Conservation (phyloP, 106 monocot species). For the Ottelia alismoides region DNA sequence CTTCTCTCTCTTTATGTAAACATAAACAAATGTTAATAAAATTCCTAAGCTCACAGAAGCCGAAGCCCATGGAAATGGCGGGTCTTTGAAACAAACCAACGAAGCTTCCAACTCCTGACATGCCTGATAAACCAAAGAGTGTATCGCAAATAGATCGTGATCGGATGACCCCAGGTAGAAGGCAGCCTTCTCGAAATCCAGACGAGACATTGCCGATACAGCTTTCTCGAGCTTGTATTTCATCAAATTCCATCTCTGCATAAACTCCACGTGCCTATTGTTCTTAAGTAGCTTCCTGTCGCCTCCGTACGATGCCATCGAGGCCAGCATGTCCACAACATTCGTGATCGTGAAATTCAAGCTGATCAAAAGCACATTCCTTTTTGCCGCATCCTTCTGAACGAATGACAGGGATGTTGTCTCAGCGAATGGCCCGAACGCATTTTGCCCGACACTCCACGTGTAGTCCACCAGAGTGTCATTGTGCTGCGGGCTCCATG, state of each 20-base stretch:
- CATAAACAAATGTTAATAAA: conserved; percentile 63
- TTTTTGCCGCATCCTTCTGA: conserved; percentile 76
- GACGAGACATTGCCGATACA: conserved; percentile 62
- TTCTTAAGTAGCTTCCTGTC: conserved; percentile 56
- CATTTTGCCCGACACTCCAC: conserved; percentile 92
- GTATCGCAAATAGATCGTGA: conserved; percentile 81
- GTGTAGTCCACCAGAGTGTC: conserved; percentile 71
- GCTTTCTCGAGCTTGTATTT: conserved; percentile 77
- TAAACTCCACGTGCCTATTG: conserved; percentile 49
- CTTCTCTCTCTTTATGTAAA: conserved; percentile 66
- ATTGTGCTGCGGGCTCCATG: conserved; percentile 80
- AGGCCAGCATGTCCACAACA: conserved; percentile 45
- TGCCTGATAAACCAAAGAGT: conserved; percentile 67
- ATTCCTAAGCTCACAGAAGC: conserved; percentile 36
- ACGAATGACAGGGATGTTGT: conserved; percentile 71
- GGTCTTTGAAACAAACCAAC: conserved; percentile 84
- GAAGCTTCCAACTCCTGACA: conserved; percentile 85
- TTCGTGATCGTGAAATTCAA: conserved; percentile 76
- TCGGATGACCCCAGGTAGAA: conserved; percentile 75
- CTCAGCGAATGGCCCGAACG: conserved; percentile 87
- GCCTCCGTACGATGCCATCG: conserved; percentile 69
- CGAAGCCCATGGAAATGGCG: conserved; percentile 82
- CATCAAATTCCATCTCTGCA: conserved; percentile 87
- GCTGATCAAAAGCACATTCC: conserved; percentile 66
- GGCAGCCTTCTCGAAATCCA: conserved; percentile 78